Base-by-base conservation (phyloP, 2,329 filamentous ascomycete genomes). In the Aspergillus ochraceus region DNA sequence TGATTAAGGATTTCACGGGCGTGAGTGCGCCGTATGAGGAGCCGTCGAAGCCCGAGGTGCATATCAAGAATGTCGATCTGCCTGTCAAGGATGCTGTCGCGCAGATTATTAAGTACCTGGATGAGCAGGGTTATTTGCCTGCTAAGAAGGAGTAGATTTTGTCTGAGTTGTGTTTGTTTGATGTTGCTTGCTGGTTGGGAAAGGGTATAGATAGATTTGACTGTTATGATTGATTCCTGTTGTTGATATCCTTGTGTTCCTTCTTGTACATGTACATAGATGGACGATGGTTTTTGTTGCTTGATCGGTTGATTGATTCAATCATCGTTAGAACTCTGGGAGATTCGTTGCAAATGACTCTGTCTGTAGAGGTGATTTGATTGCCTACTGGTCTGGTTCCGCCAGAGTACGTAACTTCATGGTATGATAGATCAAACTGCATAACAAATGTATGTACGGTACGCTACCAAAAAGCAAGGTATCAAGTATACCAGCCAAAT, bases 1-100 rank as follows among this genome's bases (percentile, higher is more conserved):
- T 96, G 77, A 98, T 98, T 79, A 95, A 96, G 79, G 92, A 98
- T 68, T 99, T 99, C 76, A 99, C 95, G 1, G 95, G 95, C 58
- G 92, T 98, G 71, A 93, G 89, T 66, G 92, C 94, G 30, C 95
- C 95, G 1, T 99, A 99, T 76, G 95, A 99, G 85, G 91, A 87
- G 62, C 95, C 95, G 5, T 81, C 88, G 75, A 87, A 87, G 60
- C 86, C 95, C 1, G 95, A 99, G 82, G 90, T 99, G 67, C 88
- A 90, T 68, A 91, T 99, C 74, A 85, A 86, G 79, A 96, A 90
- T 50, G 87, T 92, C 71, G 84, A 94, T 82, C 86, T 88, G 71
- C 89, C 87, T 17, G 91, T 98, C 3, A 90, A 96, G 83, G 91
- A 97, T 73, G 92, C 90, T 58, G 94, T 98, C 11, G 85, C 81